Conservation (phyloP, 805 yeast species). For the Metschnikowia drakensbergensis region DNA sequence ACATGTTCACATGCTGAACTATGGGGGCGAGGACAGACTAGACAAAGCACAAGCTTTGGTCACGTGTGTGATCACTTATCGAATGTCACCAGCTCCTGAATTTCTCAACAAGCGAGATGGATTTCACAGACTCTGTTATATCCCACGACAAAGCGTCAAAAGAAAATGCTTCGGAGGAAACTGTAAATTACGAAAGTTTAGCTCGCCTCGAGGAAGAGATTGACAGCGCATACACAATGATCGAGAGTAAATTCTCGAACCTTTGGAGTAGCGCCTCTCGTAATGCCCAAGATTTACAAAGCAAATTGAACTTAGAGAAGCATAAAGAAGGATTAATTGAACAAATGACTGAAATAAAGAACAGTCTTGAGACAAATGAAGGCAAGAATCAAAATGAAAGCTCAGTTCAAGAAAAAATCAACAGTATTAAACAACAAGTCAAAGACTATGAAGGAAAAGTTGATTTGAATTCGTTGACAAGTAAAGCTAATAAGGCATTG, state of each 20-base stretch:
- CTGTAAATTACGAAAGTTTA: not conserved
- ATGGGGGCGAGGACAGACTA: too few species aligned
- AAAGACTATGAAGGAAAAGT: constrained; percentile 16
- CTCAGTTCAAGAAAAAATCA: constrained; percentile 28
- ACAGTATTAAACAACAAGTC: constrained; percentile 17
- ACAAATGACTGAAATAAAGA: constrained; percentile 29
- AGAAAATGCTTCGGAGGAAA: not conserved
- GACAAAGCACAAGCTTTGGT: not conserved
- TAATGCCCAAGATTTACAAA: constrained; percentile 29
- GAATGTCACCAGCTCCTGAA: not conserved
- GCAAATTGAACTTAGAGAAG: constrained; percentile 27
- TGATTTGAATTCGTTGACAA: constrained; percentile 23
- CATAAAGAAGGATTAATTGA: constrained; percentile 25
- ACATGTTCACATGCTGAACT: too few species aligned
- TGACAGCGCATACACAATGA: constrained; percentile 43
- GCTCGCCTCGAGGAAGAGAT: constrained; percentile 47
- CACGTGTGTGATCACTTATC: not conserved
- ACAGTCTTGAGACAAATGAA: constrained; percentile 17
- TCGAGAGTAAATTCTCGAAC: constrained; percentile 46
- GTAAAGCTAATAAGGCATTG: constrained; percentile 51
- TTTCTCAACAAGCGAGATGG: constrained; percentile 21
- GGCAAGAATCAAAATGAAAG: constrained; percentile 12
- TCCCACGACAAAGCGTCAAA: constrained; percentile 15
- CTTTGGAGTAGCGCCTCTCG: constrained; percentile 35
- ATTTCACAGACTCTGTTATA: constrained; percentile 30